phyloP scores from a whole-genome alignment of 1,284 basidiomycete species.

The Amylostereum areolatum region DNA sequence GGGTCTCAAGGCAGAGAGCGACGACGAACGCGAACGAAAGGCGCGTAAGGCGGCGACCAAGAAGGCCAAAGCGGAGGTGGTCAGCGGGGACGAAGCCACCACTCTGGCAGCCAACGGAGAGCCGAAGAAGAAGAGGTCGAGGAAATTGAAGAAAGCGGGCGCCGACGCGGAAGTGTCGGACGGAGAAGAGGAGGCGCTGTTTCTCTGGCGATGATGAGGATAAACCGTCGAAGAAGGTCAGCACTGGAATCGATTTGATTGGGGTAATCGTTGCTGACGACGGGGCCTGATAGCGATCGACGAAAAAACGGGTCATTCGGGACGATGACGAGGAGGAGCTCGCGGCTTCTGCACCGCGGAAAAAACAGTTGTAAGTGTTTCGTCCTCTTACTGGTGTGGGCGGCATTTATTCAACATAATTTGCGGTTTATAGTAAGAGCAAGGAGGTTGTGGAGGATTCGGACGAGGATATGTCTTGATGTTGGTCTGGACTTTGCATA shows the following conservation, averaged over 20 bases:
- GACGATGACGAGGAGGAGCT: slow-evolving; percentile 72
- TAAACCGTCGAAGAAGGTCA: no score
- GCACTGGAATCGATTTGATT: no score
- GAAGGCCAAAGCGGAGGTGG: slow-evolving; percentile 46
- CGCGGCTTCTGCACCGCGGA: slow-evolving; percentile 41
- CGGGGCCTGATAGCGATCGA: slow-evolving; percentile 31
- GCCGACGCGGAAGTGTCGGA: not conserved
- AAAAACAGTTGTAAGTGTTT: slow-evolving; percentile 68
- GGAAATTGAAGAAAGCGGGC: not conserved
- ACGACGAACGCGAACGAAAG: slow-evolving; percentile 69
- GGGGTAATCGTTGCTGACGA: not conserved
- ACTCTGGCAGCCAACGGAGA: slow-evolving; percentile 25
- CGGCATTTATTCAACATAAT: not conserved
- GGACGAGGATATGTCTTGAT: slow-evolving; percentile 59
- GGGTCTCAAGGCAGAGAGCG: slow-evolving; percentile 62
- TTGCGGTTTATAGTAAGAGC: slow-evolving; percentile 51
- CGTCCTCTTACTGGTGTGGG: not conserved
- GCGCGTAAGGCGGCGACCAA: slow-evolving; percentile 45
- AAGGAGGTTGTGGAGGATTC: slow-evolving; percentile 75
- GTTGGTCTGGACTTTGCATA: no score
- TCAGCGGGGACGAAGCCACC: slow-evolving; percentile 43
- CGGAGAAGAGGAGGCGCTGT: not conserved
- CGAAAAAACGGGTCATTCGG: slow-evolving; percentile 67
- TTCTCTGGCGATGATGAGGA: not conserved
- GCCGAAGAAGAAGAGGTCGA: slow-evolving; percentile 20